A percentile compares a stretch with the other conserved stretches of the same genome.
These are phyloP conservation scores for Penicillium occitanis DNA, from an alignment of 2,329 filamentous ascomycete species.

Conservation along the genomic window DNA sequence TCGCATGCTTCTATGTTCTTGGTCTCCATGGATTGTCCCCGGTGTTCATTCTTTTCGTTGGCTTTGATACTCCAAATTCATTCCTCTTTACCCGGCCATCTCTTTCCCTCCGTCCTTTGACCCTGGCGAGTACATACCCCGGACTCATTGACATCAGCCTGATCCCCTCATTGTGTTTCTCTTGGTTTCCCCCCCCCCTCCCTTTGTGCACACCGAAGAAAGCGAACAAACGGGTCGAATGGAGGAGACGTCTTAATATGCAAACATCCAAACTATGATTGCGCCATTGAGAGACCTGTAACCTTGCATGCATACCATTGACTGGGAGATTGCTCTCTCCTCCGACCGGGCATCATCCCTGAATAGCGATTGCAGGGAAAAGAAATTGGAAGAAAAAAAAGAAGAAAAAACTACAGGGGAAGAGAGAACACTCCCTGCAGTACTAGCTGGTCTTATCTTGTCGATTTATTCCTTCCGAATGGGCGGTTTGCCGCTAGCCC, in stretches of 20 bases:
- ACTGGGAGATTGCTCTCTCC: background rate
- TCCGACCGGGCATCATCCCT: constrained; percentile 5
- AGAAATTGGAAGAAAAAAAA: background rate
- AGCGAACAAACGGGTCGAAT: background rate
- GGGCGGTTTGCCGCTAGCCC: constrained; percentile 2
- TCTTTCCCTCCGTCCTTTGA: background rate
- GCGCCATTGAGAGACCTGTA: background rate
- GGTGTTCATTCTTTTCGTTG: background rate
- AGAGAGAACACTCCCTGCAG: background rate
- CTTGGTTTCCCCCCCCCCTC: background rate
- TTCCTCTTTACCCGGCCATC: background rate
- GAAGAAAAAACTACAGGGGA: background rate
- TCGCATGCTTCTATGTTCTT: background rate
- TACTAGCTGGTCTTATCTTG: constrained; percentile 12
- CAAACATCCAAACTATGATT: background rate
- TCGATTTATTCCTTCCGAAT: constrained; percentile 10
- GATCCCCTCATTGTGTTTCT: background rate
- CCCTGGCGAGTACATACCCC: background rate
- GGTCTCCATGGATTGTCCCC: background rate
- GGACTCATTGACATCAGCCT: background rate
- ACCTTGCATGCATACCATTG: constrained; percentile 5
- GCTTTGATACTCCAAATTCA: background rate
- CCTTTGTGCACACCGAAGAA: background rate
- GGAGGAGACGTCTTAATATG: background rate
- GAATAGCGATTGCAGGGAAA: background rate